Evolutionary conservation across 2,329 filamentous ascomycete genomes (phyloP), one percentile per base, ranked within the genome.

Genomic region (Alternaria tenuissima): DNA sequence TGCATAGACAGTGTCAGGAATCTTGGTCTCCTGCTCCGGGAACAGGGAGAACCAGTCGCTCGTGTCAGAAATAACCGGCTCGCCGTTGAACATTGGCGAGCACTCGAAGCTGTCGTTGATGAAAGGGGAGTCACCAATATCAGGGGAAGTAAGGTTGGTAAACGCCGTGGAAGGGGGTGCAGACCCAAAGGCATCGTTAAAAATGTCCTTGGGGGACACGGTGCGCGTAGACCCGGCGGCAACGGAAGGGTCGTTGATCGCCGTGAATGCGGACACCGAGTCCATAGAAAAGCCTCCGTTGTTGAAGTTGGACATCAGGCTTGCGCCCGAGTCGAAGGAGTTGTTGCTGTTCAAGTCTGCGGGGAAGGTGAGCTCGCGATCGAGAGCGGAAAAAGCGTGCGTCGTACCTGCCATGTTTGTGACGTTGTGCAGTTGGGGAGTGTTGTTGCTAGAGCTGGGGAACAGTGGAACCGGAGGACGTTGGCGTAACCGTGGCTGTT

Each of bases 131-230:
- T 89, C 91, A 74, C 91, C 84, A n/a, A 91, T 92, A 66, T 81
- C 81, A 44, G 93, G 93, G 61, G 93, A 95, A 58, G 93, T 96
- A 79, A 97, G 76, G 65, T 93, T 89, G 36, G 93, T 96, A 75
- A 95, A 88, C 34, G 91, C 89, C 47, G 89, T 86, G 2, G 93
- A 96, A 74, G 92, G 92, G 30, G 93, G 93, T 38, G 92, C 88
- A 63, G 92, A 96, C 75, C 87, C 83, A 73, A 88, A 88, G 60
- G 86, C 83, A 72, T 91, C 88, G 68, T 88, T 87, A 70, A 94
- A 83, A 66, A 96, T 84, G 73, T 97, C 93, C 78, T 91, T 89
- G 20, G 93, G 93, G 63, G 93, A 97, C 63, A 97, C 87, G 42
- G 93, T 97, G 61, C 77, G 78, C 52, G 71, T 71, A 32, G 78